Percentiles rank a stretch among this genome's conserved stretches.
Conservation (phyloP, 768 basidiomycete genomes). For the Lentinula sp. region DNA sequence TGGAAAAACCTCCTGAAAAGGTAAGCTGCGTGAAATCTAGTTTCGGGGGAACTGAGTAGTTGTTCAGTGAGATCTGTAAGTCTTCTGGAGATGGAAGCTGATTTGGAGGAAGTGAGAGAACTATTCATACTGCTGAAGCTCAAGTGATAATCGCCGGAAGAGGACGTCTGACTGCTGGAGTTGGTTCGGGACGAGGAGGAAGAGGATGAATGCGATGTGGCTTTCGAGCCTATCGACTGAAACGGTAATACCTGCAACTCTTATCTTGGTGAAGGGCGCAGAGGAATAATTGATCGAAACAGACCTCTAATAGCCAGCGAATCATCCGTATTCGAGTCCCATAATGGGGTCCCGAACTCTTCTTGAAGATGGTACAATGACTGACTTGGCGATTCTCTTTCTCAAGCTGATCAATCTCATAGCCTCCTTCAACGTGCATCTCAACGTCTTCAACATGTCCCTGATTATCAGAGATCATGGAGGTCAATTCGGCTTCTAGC, state of each 20-base stretch:
- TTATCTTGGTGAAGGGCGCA: background rate
- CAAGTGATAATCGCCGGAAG: background rate
- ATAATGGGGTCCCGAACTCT: constrained; percentile 21
- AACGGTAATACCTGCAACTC: background rate
- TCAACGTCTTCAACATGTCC: constrained; percentile 6
- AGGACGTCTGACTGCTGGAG: background rate
- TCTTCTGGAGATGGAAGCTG: constrained; percentile 5
- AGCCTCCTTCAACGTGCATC: background rate
- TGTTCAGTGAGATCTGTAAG: constrained; percentile 42
- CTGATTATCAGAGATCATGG: background rate
- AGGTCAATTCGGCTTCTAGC: background rate
- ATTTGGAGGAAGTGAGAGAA: background rate
- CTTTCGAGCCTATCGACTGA: background rate
- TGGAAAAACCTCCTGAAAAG: constrained; percentile 54
- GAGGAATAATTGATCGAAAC: background rate
- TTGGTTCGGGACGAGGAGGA: background rate
- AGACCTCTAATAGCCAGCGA: constrained; percentile 42
- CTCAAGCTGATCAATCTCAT: constrained; percentile 7
- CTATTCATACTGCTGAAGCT: background rate
- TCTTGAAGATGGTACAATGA: background rate
- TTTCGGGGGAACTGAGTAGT: constrained; percentile 45
- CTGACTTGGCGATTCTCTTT: constrained; percentile 9
- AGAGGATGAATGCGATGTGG: background rate
- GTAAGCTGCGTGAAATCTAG: constrained; percentile 60
- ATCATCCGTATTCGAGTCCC: constrained; percentile 27